phyloP scores from a whole-genome alignment of 257 asterid species.

The Apocynum venetum region DNA sequence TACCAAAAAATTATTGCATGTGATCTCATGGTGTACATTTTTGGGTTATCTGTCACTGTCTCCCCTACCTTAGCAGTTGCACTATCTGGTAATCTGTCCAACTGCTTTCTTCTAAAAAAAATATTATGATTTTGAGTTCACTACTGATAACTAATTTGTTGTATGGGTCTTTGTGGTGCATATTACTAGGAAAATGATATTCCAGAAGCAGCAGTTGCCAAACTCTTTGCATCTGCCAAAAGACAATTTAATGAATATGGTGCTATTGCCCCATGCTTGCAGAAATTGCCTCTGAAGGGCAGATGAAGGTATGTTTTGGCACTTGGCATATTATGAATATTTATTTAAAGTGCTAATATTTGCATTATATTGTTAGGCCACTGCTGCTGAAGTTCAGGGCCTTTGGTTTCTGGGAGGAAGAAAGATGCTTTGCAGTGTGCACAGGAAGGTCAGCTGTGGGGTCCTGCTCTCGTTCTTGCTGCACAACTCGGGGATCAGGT shows the following conservation, averaged over 20 bases:
- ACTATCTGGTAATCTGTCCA: neutral
- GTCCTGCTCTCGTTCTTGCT: slow-evolving; percentile 96
- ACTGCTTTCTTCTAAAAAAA: neutral
- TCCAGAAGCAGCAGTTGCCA: slow-evolving; percentile 89
- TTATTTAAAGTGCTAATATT: neutral
- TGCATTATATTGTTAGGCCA: slow-evolving; percentile 41
- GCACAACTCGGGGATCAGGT: slow-evolving; percentile 96
- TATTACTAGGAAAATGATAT: slow-evolving; percentile 64
- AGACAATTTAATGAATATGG: slow-evolving; percentile 56
- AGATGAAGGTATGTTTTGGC: slow-evolving; percentile 55
- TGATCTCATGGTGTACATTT: neutral
- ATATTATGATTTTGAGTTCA: neutral
- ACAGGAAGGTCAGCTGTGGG: slow-evolving; percentile 98
- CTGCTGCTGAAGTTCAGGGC: slow-evolving; percentile 85
- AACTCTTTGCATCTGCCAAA: slow-evolving; percentile 74
- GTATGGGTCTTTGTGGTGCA: neutral
- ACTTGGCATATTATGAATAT: neutral
- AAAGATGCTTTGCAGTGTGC: slow-evolving; percentile 89
- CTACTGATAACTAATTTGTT: slow-evolving; percentile 14
- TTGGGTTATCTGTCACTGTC: neutral
- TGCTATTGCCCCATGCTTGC: slow-evolving; percentile 62
- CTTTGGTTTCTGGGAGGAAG: slow-evolving; percentile 95
- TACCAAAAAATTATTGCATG: neutral
- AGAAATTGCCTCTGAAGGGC: slow-evolving; percentile 84
- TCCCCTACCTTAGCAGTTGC: neutral